Evolutionary conservation across 1,139 yeast species (phyloP).

Genomic region (Candida labiduridarum): DNA sequence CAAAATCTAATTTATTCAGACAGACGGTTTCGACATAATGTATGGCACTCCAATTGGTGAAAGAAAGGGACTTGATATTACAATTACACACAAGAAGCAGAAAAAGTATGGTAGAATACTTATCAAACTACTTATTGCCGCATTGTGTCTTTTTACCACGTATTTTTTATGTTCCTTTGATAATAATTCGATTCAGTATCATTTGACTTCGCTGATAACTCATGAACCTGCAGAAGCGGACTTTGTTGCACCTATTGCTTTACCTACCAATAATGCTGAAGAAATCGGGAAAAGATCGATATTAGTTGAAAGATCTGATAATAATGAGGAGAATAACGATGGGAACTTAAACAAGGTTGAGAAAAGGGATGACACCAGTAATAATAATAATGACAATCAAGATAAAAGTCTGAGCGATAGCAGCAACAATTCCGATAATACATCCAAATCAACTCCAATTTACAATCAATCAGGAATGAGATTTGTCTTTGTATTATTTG

Average conservation of each 20-base stretch:
- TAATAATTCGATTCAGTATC: background rate
- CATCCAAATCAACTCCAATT: conserved; percentile 12
- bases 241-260: background rate
- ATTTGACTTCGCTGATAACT: background rate
- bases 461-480: conserved; percentile 23
- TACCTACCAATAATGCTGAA: background rate
- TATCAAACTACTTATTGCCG: background rate
- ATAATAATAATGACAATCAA: background rate
- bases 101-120: background rate
- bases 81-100: background rate
- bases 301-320: background rate
- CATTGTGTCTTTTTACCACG: background rate
- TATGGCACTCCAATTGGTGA: conserved; percentile 5
- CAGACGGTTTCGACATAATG: background rate
- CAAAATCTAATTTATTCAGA: background rate
- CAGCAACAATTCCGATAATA: conserved; percentile 1
- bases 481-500: conserved; percentile 33
- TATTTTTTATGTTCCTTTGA: conserved; percentile 1
- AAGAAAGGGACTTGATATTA: conserved; percentile 6
- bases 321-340: background rate
- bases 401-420: background rate
- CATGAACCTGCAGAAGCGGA: background rate
- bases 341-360: background rate
- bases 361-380: background rate
- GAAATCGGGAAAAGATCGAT: conserved; percentile 3